Conservation (phyloP, 164 flowering plant species). For the Chimonanthus salicifolius region DNA sequence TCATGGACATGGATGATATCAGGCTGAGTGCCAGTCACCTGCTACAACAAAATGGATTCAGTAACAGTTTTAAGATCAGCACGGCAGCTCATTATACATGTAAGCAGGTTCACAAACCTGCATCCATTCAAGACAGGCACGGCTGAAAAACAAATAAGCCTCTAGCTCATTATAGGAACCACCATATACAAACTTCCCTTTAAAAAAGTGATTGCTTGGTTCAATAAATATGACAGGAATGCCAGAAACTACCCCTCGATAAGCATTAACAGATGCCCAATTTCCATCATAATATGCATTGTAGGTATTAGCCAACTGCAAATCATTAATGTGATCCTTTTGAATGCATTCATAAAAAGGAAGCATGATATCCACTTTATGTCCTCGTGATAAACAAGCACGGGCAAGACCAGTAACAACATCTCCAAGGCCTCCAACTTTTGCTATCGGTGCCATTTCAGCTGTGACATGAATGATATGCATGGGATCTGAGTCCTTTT, state of each 20-base stretch:
- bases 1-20: slow-evolving; percentile 71
- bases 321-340: slow-evolving; percentile 37
- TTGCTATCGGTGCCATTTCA: slow-evolving; percentile 73
- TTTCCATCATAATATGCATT: slow-evolving; percentile 49
- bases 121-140: slow-evolving; percentile 78
- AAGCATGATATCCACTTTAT: slow-evolving; percentile 55
- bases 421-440: slow-evolving; percentile 77
- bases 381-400: slow-evolving; percentile 53
- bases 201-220: slow-evolving; percentile 52
- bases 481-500: slow-evolving; percentile 44
- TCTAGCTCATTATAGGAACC: slow-evolving; percentile 66
- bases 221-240: slow-evolving; percentile 50
- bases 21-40: slow-evolving; percentile 56
- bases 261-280: slow-evolving; percentile 50
- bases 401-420: slow-evolving; percentile 78
- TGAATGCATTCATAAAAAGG: slow-evolving; percentile 66
- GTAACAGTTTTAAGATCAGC: not conserved
- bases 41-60: slow-evolving; percentile 7
- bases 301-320: slow-evolving; percentile 32
- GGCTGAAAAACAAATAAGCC: slow-evolving; percentile 62
- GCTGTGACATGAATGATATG: slow-evolving; percentile 64
- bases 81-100: not conserved
- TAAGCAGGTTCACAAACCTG: slow-evolving; percentile 38
- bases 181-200: slow-evolving; percentile 54
- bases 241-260: slow-evolving; percentile 48